These are phyloP conservation scores for Xerocomellus intermedius DNA, from an alignment of 768 basidiomycete species.

Conservation along the genomic window DNA sequence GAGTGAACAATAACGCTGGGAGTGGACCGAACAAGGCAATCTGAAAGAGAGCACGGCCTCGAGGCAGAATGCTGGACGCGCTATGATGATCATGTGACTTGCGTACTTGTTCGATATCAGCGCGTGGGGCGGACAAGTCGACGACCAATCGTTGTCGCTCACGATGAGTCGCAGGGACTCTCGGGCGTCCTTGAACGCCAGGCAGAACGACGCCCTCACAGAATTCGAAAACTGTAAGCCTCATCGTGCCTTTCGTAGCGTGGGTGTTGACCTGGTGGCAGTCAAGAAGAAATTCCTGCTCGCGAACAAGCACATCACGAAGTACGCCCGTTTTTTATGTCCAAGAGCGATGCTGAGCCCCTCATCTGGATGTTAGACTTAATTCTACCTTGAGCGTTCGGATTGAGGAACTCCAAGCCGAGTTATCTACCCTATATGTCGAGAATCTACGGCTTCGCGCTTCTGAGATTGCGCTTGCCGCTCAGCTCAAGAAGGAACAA, in stretches of 20 bases:
- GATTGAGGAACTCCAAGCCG: slow-evolving; percentile 80
- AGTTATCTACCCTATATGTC: slow-evolving; percentile 77
- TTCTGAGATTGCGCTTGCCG: slow-evolving; percentile 71
- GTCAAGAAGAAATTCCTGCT: slow-evolving; percentile 93
- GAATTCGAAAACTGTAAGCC: slow-evolving; percentile 83
- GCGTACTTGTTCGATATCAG: slow-evolving; percentile 35
- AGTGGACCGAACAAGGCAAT: slow-evolving; percentile 22
- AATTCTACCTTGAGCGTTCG: slow-evolving; percentile 84
- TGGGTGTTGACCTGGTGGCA: slow-evolving; percentile 36
- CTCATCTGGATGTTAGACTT: slow-evolving; percentile 45
- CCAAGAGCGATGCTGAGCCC: slow-evolving; percentile 9
- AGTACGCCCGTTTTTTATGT: slow-evolving; percentile 45
- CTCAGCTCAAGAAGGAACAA: slow-evolving; percentile 77
- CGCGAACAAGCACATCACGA: slow-evolving; percentile 90
- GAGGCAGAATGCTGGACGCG: slow-evolving; percentile 26
- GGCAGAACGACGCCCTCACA: slow-evolving; percentile 76
- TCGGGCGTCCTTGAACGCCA: slow-evolving; percentile 50
- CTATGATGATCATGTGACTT: slow-evolving; percentile 29
- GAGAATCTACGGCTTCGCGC: slow-evolving; percentile 82
- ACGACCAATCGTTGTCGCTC: slow-evolving; percentile 22
- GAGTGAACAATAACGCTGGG: slow-evolving; percentile 14
- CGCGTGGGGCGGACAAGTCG: slow-evolving; percentile 26
- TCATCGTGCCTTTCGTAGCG: slow-evolving; percentile 5
- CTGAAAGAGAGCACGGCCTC: slow-evolving; percentile 29
- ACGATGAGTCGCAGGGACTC: slow-evolving; percentile 37